Percentiles rank a stretch among this genome's conserved stretches.
Conservation (phyloP, 2,329 filamentous ascomycete species). For the Aspergillus pseudonomiae region DNA sequence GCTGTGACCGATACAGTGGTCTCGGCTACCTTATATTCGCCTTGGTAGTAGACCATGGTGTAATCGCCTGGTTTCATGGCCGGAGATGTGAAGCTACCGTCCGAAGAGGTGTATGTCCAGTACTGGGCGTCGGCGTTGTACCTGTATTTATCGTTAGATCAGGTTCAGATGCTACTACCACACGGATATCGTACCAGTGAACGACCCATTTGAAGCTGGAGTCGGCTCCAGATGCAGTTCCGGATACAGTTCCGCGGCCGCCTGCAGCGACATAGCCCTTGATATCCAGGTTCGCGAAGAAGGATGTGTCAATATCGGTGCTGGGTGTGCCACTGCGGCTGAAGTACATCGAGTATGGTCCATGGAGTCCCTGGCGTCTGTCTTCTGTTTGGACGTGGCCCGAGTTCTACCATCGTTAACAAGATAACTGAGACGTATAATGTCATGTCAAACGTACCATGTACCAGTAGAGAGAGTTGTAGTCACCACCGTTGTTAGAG, state of each 20-base stretch:
- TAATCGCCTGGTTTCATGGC: slow-evolving; percentile 70
- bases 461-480: slow-evolving; percentile 66
- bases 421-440: too few species aligned
- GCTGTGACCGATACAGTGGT: slow-evolving; percentile 54
- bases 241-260: slow-evolving; percentile 61
- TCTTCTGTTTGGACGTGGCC: slow-evolving; percentile 65
- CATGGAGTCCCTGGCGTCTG: slow-evolving; percentile 65
- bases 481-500: slow-evolving; percentile 63
- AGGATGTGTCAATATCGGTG: slow-evolving; percentile 57
- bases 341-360: slow-evolving; percentile 66
- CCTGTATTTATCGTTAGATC: slow-evolving; percentile 13
- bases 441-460: slow-evolving; percentile 46
- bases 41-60: slow-evolving; percentile 68
- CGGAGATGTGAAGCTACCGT: slow-evolving; percentile 64
- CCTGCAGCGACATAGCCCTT: slow-evolving; percentile 60
- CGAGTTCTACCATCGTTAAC: slow-evolving; percentile 53
- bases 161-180: not conserved
- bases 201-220: slow-evolving; percentile 60
- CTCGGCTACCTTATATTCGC: slow-evolving; percentile 59
- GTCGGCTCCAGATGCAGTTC: slow-evolving; percentile 61
- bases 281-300: slow-evolving; percentile 62
- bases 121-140: slow-evolving; percentile 66
- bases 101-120: slow-evolving; percentile 61
- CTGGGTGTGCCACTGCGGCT: slow-evolving; percentile 60
- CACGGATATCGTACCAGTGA: slow-evolving; percentile 56